Base-by-base conservation (phyloP, 73 alveolate genomes). In the Uronychia setigera region DNA sequence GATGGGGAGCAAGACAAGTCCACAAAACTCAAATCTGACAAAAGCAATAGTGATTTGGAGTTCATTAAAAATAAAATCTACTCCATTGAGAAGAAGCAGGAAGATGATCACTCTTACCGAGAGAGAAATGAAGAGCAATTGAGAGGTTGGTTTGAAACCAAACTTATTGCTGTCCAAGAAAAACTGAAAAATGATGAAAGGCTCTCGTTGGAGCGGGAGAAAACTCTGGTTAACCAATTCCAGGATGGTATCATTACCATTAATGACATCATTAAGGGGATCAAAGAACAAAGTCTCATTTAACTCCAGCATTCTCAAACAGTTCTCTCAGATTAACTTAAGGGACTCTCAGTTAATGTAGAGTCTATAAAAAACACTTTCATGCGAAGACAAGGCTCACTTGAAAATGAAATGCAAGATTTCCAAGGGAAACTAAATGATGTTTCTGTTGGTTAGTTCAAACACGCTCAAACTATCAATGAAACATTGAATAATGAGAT, bases 231-330 rank as follows among this genome's bases (percentile, higher is more conserved):
- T 83, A 84, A 84, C 77, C 75, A 90, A 80, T 67, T 90, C 80
- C 79, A 90, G 58, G 95, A 90, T 26, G 91, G 95, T 0, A 59
- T 90, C n/a, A 82, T 57, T 0, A 90, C 95, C 1, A 90, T 90
- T 60, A 85, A 90, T 75, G 95, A 90, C 26, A 90, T 90, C 0
- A 90, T 90, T 33, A 84, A 76, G 26, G 95, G 95, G 1, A 90
- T 89, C 14, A 90, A 90, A 46, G 95, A 90, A 77, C 79, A 90
- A 67, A 90, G 85, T 60, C 59, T 90, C 31, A 90, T 90, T 1
- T 84, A 90, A 0, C 59, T 90, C 0, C 67, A 90, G 25, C 91
- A 85, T 60, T 58, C 83, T 29, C 80, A 90, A 67, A 85, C 91
- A 0, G 84, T 90, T n/a, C 84, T 90, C 14, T 33, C 79, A 13